These are phyloP conservation scores for Russula lepida DNA, from an alignment of 768 basidiomycete species.

Conservation along the genomic window DNA sequence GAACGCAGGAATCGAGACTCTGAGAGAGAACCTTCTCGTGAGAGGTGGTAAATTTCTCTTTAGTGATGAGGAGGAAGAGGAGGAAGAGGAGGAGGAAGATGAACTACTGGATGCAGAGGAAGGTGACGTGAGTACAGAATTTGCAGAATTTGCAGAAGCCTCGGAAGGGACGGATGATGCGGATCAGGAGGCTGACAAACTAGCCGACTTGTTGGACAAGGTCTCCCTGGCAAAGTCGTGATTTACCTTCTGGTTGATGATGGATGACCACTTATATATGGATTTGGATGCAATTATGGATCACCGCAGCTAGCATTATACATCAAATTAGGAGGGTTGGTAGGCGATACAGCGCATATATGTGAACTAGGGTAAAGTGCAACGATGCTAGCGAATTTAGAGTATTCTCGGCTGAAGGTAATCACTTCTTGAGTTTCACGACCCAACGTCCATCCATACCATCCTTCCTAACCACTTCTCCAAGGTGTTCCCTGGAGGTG, in stretches of 20 bases:
- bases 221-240: slow-evolving; percentile 28
- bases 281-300: not conserved
- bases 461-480: slow-evolving; percentile 17
- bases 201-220: slow-evolving; percentile 62
- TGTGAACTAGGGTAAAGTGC: not conserved
- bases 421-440: slow-evolving; percentile 12
- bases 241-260: not conserved
- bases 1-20: slow-evolving; percentile 49
- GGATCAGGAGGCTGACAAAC: slow-evolving; percentile 41
- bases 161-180: slow-evolving; percentile 27
- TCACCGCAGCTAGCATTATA: slow-evolving; percentile 7
- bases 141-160: slow-evolving; percentile 22
- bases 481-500: slow-evolving; percentile 7
- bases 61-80: slow-evolving; percentile 76
- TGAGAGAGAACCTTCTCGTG: slow-evolving; percentile 47
- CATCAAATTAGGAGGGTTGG: not conserved
- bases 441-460: slow-evolving; percentile 10
- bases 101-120: slow-evolving; percentile 33
- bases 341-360: not conserved
- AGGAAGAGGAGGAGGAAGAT: slow-evolving; percentile 46
- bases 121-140: slow-evolving; percentile 24
- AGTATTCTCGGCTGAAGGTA: not conserved
- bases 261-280: not conserved
- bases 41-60: slow-evolving; percentile 60
- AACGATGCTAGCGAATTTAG: not conserved